These are phyloP conservation scores for Acmispon strigosus DNA, from an alignment of 306 rosid genomes.

Conservation along the genomic window DNA sequence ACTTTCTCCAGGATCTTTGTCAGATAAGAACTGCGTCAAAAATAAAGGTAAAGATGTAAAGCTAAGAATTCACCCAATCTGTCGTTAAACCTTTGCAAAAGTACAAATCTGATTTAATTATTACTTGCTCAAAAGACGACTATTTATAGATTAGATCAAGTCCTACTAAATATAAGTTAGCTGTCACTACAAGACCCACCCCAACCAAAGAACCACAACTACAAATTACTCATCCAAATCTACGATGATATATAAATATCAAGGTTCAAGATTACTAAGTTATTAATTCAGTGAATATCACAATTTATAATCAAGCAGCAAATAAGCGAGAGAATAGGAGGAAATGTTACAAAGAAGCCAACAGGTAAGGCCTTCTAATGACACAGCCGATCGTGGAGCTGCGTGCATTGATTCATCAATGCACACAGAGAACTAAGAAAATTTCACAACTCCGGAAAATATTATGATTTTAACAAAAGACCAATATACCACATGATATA, in stretches of 20 bases:
- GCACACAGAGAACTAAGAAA: background rate
- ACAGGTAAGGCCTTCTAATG: background rate
- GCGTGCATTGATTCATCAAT: no score
- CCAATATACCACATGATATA: background rate
- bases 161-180: background rate
- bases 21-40: conserved; percentile 66
- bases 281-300: background rate
- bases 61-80: background rate
- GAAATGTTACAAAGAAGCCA: background rate
- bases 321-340: background rate
- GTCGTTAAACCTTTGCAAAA: background rate
- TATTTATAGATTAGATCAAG: background rate
- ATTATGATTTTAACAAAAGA: background rate
- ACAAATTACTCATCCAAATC: background rate
- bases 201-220: background rate
- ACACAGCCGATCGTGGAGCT: no score
- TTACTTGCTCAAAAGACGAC: background rate
- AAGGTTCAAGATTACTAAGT: background rate
- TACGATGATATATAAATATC: background rate
- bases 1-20: conserved; percentile 98
- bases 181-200: background rate
- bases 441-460: background rate
- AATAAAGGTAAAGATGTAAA: background rate
- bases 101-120: background rate
- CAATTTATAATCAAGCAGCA: background rate